phyloP scores from a whole-genome alignment of 164 flowering plant species.

The Cinnamomum chago region DNA sequence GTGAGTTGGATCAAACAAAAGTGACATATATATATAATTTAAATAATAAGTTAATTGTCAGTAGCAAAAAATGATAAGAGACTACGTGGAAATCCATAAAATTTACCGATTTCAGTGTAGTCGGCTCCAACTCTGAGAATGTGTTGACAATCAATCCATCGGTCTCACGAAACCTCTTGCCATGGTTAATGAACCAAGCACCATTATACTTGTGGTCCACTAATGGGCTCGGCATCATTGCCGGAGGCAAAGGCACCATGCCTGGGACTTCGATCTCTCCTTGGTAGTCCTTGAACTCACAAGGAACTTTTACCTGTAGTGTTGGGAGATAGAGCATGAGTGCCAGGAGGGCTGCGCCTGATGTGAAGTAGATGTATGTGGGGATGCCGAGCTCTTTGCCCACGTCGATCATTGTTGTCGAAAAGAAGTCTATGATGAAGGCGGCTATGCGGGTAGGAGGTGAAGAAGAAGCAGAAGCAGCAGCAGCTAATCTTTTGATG shows the following conservation, averaged over 20 bases:
- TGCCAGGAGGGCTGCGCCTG: conserved; percentile 18
- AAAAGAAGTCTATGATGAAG: conserved; percentile 24
- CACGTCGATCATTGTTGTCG: conserved; percentile 31
- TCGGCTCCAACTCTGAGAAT: conserved; percentile 4
- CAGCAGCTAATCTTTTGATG: background rate
- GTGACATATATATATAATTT: no score
- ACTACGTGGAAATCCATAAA: no score
- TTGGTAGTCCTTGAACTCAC: conserved; percentile 12
- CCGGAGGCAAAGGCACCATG: conserved; percentile 14
- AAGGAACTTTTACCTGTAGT: background rate
- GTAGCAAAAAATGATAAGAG: no score
- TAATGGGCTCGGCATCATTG: conserved; percentile 9
- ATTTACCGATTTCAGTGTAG: background rate
- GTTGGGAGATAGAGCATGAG: conserved; percentile 23
- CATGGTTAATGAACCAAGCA: background rate
- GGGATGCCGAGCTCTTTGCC: conserved; percentile 32
- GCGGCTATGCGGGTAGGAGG: background rate
- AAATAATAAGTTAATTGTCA: no score
- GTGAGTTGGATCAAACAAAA: no score
- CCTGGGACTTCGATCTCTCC: conserved; percentile 16
- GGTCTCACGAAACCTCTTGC: background rate
- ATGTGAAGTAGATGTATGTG: conserved; percentile 32
- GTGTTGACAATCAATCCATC: conserved; percentile 14
- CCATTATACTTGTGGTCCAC: background rate
- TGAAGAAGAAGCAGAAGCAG: background rate